These are phyloP conservation scores for Maudiozyma turicensis DNA, from an alignment of 805 yeast genomes.

Conservation along the genomic window DNA sequence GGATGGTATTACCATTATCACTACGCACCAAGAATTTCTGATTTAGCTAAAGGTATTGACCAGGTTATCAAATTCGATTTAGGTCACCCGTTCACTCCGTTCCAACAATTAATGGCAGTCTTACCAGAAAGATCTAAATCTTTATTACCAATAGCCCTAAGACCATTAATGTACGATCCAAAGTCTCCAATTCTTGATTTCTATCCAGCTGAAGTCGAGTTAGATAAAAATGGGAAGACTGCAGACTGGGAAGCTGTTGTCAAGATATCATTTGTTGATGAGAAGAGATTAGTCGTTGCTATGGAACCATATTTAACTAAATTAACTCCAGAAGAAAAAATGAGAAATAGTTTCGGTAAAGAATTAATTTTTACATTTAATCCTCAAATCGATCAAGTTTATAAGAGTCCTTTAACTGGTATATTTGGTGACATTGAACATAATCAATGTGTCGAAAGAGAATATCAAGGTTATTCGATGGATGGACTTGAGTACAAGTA, in stretches of 20 bases:
- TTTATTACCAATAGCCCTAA: constrained; percentile 67
- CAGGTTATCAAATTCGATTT: constrained; percentile 51
- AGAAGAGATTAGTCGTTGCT: constrained; percentile 59
- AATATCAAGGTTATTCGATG: constrained; percentile 43
- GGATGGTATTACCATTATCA: constrained; percentile 88
- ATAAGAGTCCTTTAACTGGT: constrained; percentile 68
- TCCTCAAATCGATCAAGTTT: constrained; percentile 60
- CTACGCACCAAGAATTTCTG: constrained; percentile 91
- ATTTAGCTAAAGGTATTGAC: constrained; percentile 62
- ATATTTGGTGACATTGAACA: constrained; percentile 69
- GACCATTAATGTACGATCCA: constrained; percentile 77
- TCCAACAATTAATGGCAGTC: constrained; percentile 95
- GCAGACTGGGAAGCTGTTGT: constrained; percentile 98
- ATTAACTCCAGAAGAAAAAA: constrained; percentile 58
- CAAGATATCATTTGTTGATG: constrained; percentile 83
- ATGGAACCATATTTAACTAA: constrained; percentile 55
- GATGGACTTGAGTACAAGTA: constrained; percentile 31
- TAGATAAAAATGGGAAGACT: constrained; percentile 89
- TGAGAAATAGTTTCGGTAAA: constrained; percentile 65
- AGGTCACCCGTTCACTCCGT: constrained; percentile 81
- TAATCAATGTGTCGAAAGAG: constrained; percentile 64
- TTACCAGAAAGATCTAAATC: constrained; percentile 83
- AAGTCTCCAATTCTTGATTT: constrained; percentile 82
- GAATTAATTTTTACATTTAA: constrained; percentile 63
- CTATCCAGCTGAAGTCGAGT: constrained; percentile 79